A percentile compares a stretch with the other conserved stretches of the same genome.
Evolutionary conservation across 306 rosid species (phyloP).

Genomic region (Gastrolobium bilobum): DNA sequence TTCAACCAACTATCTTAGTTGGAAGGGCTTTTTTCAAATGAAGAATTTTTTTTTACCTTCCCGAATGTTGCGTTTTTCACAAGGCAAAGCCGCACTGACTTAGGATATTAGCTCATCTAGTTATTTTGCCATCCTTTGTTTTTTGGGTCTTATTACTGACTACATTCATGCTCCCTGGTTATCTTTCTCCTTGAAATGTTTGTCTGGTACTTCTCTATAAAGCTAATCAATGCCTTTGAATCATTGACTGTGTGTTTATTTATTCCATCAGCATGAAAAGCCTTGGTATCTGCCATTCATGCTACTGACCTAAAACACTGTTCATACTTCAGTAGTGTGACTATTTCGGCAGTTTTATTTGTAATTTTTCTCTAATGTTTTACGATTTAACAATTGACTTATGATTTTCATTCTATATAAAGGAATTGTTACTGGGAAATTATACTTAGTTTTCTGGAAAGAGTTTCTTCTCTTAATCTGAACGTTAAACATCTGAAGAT

Average conservation of each 20-base stretch:
- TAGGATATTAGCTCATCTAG: conserved; percentile 13
- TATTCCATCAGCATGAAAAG: conserved; percentile 22
- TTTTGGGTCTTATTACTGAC: conserved; percentile 9
- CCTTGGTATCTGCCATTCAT: conserved; percentile 15
- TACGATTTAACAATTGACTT: conserved; percentile 12
- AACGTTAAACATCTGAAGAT: conserved; percentile 23
- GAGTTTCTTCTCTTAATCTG: conserved; percentile 25
- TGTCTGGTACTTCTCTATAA: background rate
- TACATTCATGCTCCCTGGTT: background rate
- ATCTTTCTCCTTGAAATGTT: conserved; percentile 7
- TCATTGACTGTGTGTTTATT: conserved; percentile 15
- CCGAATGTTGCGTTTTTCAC: conserved; percentile 7
- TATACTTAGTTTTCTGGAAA: conserved; percentile 19
- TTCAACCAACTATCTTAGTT: background rate
- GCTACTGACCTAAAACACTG: conserved; percentile 35
- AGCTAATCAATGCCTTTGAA: background rate
- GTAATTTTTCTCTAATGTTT: conserved; percentile 31
- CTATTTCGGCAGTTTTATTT: conserved; percentile 6
- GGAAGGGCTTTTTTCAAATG: conserved; percentile 18
- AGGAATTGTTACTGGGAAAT: conserved; percentile 13
- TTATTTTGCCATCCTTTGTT: background rate
- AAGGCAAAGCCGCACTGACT: background rate
- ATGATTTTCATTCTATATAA: background rate
- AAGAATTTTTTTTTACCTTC: background rate
- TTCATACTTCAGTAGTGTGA: conserved; percentile 15